Conservation (phyloP, 1,284 basidiomycete species). For the Porodaedalea pini region DNA sequence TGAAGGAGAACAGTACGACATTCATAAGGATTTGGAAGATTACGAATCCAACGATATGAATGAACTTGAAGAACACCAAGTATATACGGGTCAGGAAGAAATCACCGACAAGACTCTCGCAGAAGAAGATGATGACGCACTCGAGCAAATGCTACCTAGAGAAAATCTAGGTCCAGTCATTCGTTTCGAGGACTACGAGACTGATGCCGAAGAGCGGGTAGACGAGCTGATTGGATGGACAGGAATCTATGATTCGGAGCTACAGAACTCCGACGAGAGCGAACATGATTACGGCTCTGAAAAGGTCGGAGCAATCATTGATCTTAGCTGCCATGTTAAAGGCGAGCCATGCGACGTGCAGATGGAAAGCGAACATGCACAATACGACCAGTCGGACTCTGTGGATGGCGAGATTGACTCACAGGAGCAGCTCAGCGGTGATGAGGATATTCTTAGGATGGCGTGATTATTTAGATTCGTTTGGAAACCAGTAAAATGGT, state of each 20-base stretch:
- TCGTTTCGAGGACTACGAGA: not conserved
- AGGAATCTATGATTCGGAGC: not conserved
- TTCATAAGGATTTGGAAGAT: not conserved
- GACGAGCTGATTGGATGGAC: not conserved
- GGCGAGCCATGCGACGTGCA: not conserved
- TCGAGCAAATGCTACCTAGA: not conserved
- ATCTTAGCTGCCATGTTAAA: not conserved
- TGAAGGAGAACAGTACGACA: slow-evolving; percentile 14
- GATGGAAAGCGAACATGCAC: slow-evolving; percentile 3
- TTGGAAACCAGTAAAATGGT: no score
- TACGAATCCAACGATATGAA: slow-evolving; percentile 1
- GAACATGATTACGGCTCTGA: no score
- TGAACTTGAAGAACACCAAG: no score
- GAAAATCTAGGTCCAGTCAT: not conserved
- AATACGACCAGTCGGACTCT: not conserved
- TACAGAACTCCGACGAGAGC: not conserved
- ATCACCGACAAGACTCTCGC: no score
- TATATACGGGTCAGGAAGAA: no score
- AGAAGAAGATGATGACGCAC: not conserved
- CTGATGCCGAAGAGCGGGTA: not conserved
- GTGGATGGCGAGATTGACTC: slow-evolving; percentile 25
- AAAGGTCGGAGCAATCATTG: no score
- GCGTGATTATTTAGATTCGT: no score
- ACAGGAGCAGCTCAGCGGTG: slow-evolving; percentile 26
- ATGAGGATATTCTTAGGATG: no score